Evolutionary conservation across 2,329 filamentous ascomycete species (phyloP).

Genomic region (Chaetothyriales sp.): DNA sequence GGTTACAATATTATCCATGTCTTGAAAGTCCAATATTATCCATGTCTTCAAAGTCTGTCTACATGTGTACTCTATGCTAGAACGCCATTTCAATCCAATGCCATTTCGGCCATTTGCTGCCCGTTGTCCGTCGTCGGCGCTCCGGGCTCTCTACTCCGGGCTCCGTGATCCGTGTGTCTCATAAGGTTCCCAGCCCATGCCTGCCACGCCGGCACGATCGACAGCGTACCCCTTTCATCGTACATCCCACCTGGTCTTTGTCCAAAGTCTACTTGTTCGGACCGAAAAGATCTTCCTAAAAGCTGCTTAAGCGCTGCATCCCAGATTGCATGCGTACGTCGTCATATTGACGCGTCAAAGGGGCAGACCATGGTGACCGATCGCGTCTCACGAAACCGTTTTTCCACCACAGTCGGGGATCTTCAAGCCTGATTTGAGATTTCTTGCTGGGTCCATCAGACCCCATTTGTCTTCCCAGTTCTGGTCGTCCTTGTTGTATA

Average conservation of each 20-base stretch:
- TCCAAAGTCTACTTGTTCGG: not conserved
- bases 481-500: constrained; percentile 51
- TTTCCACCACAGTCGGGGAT: constrained; percentile 78
- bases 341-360: not conserved
- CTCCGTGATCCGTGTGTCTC: not conserved
- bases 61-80: no score
- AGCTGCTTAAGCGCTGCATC: not conserved
- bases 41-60: no score
- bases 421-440: constrained; percentile 65
- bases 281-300: not conserved
- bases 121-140: not conserved
- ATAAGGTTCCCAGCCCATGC: not conserved
- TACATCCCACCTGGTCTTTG: not conserved
- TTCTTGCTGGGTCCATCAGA: constrained; percentile 68
- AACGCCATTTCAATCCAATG: no score
- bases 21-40: no score
- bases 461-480: constrained; percentile 96
- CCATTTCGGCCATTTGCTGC: not conserved
- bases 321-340: not conserved
- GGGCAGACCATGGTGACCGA: not conserved
- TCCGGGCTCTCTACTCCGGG: not conserved
- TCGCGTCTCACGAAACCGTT: constrained; percentile 31
- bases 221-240: not conserved
- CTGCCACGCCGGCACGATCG: not conserved
- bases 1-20: no score